Conservation (phyloP, 257 asterid species). For the Plantago major region DNA sequence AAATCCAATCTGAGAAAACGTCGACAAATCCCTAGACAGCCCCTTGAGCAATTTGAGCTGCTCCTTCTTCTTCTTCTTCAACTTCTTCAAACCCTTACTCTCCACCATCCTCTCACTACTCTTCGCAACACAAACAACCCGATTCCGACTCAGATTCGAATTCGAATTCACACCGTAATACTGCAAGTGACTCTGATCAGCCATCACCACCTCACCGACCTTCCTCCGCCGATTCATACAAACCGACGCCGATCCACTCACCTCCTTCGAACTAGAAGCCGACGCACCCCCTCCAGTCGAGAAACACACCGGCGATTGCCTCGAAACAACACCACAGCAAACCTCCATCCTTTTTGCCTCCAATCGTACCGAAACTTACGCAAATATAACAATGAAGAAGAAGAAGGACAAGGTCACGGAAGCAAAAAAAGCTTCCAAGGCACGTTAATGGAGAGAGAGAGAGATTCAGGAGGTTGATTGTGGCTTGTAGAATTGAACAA, state of each 20-base stretch:
- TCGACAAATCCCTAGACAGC: slow-evolving; percentile 43
- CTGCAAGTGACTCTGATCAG: slow-evolving; percentile 47
- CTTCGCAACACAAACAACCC: slow-evolving; percentile 18
- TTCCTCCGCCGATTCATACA: slow-evolving; percentile 11
- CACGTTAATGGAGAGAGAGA: neutral
- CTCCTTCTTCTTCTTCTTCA: slow-evolving; percentile 46
- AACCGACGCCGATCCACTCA: slow-evolving; percentile 11
- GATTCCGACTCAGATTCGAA: too few relatives aligned
- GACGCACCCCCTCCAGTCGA: neutral
- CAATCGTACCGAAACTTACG: slow-evolving; percentile 24
- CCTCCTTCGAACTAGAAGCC: slow-evolving; percentile 9
- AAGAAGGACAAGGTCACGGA: neutral
- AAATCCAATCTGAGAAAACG: slow-evolving; percentile 44
- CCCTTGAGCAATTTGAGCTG: slow-evolving; percentile 62
- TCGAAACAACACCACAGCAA: slow-evolving; percentile 23
- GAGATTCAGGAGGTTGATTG: neutral
- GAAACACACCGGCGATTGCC: slow-evolving; percentile 22
- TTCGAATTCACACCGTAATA: slow-evolving; percentile 29
- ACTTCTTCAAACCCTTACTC: slow-evolving; percentile 32
- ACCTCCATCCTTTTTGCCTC: neutral
- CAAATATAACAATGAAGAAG: slow-evolving; percentile 13
- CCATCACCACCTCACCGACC: slow-evolving; percentile 22
- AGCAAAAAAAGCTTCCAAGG: neutral
- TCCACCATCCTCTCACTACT: slow-evolving; percentile 26
- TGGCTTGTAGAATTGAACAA: neutral